Conservation (phyloP, 768 basidiomycete species). For the Sutorius australiensis region DNA sequence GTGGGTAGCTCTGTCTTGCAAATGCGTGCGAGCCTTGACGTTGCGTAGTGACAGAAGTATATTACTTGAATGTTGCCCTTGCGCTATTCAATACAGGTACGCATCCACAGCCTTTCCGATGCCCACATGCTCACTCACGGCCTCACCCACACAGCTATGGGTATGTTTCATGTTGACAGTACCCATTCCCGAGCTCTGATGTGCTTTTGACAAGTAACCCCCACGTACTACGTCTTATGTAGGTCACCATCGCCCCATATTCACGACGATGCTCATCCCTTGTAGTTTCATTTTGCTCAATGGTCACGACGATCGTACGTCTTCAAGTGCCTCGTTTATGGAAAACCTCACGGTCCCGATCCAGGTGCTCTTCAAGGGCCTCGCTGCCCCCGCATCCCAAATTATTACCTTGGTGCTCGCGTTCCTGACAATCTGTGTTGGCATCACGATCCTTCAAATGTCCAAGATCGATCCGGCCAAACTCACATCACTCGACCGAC, state of each 20-base stretch:
- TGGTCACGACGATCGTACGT: slow-evolving; percentile 76
- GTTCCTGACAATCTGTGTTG: slow-evolving; percentile 87
- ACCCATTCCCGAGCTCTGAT: slow-evolving; percentile 11
- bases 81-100: slow-evolving; percentile 90
- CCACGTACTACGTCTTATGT: slow-evolving; percentile 86
- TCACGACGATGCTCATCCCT: neutral
- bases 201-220: slow-evolving; percentile 54
- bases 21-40: slow-evolving; percentile 3
- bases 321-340: neutral
- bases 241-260: slow-evolving; percentile 25
- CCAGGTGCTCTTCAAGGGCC: slow-evolving; percentile 86
- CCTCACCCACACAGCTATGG: slow-evolving; percentile 51
- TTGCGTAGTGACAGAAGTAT: slow-evolving; percentile 76
- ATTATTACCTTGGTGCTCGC: slow-evolving; percentile 91
- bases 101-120: slow-evolving; percentile 19
- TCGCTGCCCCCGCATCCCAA: slow-evolving; percentile 67
- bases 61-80: slow-evolving; percentile 93
- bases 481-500: slow-evolving; percentile 78
- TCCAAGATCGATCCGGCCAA: slow-evolving; percentile 86
- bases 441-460: slow-evolving; percentile 94
- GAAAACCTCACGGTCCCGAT: slow-evolving; percentile 3
- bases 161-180: slow-evolving; percentile 34
- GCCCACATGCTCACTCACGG: slow-evolving; percentile 1
- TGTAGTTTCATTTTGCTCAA: slow-evolving; percentile 78
- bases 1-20: slow-evolving; percentile 39